Evolutionary conservation across 2,329 filamentous ascomycete species (phyloP).

Genomic region (Lachnellula hyalina): DNA sequence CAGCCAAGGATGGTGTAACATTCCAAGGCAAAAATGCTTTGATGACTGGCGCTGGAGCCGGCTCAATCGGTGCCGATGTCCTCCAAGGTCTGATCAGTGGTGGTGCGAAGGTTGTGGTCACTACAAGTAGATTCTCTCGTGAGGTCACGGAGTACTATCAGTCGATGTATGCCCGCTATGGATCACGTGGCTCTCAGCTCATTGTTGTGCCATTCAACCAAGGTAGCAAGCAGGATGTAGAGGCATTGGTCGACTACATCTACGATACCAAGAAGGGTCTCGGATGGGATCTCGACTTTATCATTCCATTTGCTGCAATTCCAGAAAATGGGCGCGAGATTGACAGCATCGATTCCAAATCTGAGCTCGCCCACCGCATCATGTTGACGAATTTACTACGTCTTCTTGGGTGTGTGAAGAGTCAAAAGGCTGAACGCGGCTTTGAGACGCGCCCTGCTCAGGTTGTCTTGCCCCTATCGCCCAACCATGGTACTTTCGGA

Average conservation of each 20-base stretch:
- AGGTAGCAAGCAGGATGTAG: slow-evolving; percentile 95
- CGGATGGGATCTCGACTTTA: slow-evolving; percentile 95
- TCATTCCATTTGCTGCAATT: slow-evolving; percentile 95
- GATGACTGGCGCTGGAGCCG: slow-evolving; percentile 97
- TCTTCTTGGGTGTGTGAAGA: slow-evolving; percentile 84
- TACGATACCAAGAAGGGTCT: slow-evolving; percentile 95
- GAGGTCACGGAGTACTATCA: slow-evolving; percentile 99
- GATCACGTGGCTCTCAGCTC: slow-evolving; percentile 89
- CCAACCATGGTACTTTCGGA: slow-evolving; percentile 97
- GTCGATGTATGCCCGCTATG: slow-evolving; percentile 93
- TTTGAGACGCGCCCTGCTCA: slow-evolving; percentile 96
- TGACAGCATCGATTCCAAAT: slow-evolving; percentile 93
- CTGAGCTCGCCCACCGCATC: slow-evolving; percentile 95
- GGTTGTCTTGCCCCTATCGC: slow-evolving; percentile 90
- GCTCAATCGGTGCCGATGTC: slow-evolving; percentile 95
- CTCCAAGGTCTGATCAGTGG: slow-evolving; percentile 93
- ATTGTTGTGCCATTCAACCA: slow-evolving; percentile 99
- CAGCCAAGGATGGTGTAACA: slow-evolving; percentile 79
- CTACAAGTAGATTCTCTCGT: slow-evolving; percentile 91
- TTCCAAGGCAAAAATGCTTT: slow-evolving; percentile 94
- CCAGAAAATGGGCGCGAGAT: slow-evolving; percentile 97
- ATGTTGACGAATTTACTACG: slow-evolving; percentile 97
- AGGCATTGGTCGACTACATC: slow-evolving; percentile 91
- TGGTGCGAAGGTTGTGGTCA: slow-evolving; percentile 94
- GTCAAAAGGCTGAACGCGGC: slow-evolving; percentile 78